Conservation (phyloP, 2,329 filamentous ascomycete genomes). For the Balansia obtecta region DNA sequence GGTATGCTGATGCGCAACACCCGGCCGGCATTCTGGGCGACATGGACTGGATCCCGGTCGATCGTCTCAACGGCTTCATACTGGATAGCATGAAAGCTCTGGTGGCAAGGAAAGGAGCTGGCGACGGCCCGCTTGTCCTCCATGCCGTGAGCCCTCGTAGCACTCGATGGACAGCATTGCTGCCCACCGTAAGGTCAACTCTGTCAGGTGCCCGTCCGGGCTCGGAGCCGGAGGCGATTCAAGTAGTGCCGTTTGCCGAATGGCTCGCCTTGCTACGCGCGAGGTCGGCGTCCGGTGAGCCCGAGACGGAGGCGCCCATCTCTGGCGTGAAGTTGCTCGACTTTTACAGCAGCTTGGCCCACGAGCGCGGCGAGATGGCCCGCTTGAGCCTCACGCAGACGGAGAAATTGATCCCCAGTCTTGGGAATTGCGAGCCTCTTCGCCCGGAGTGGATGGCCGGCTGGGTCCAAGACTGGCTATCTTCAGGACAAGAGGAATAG, state of each 20-base stretch:
- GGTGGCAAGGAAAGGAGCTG: not conserved
- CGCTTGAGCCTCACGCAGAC: not conserved
- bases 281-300: not conserved
- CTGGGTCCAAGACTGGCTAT: conserved; percentile 2
- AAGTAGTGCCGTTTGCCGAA: not conserved
- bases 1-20: not conserved
- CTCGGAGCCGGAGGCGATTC: not conserved
- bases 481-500: not conserved
- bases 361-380: not conserved
- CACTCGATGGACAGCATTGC: conserved; percentile 3
- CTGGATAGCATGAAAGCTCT: not conserved
- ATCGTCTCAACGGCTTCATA: conserved; percentile 2
- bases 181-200: not conserved
- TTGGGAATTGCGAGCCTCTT: conserved; percentile 1
- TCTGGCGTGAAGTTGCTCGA: conserved; percentile 6
- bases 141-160: conserved; percentile 4
- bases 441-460: conserved; percentile 6
- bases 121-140: not conserved
- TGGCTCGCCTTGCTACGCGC: conserved; percentile 1
- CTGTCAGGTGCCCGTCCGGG: not conserved
- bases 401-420: not conserved
- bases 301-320: not conserved
- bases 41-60: conserved; percentile 7
- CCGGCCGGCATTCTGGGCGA: not conserved
- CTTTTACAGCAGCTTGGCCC: conserved; percentile 2